phyloP scores from a whole-genome alignment of 225 moss, liverwort and hornwort genomes.

The Pseudisothecium myosuroides region DNA sequence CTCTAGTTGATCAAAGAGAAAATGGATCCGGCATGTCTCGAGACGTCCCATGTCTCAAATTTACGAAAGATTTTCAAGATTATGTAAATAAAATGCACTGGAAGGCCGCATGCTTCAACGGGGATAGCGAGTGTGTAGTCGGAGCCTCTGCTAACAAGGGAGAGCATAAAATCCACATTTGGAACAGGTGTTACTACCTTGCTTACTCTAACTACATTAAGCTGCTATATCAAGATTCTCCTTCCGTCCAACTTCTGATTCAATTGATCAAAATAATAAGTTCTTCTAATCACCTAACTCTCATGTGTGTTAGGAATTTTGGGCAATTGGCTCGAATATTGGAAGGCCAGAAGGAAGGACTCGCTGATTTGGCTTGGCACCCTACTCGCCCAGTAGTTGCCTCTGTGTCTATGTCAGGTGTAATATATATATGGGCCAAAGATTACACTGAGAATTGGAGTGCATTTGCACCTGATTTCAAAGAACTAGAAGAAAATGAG shows the following conservation, averaged over 20 bases:
- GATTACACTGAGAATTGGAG: slow-evolving; percentile 99
- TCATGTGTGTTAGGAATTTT: slow-evolving; percentile 53
- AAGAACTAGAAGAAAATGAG: slow-evolving; percentile 98
- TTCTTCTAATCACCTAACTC: neutral
- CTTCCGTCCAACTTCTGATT: neutral
- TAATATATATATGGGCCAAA: slow-evolving; percentile 95
- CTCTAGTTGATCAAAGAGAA: slow-evolving; percentile 27
- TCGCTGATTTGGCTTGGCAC: slow-evolving; percentile 96
- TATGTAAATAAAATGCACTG: slow-evolving; percentile 98
- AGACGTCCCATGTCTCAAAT: slow-evolving; percentile 55
- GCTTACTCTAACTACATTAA: neutral
- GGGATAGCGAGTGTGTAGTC: slow-evolving; percentile 94
- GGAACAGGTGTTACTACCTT: slow-evolving; percentile 51
- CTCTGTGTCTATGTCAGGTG: slow-evolving; percentile 90
- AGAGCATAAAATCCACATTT: slow-evolving; percentile 98
- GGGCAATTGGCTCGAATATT: slow-evolving; percentile 96
- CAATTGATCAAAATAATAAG: neutral
- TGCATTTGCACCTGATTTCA: slow-evolving; percentile 99
- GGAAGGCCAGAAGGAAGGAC: slow-evolving; percentile 97
- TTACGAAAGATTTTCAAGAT: slow-evolving; percentile 92
- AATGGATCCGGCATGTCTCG: slow-evolving; percentile 30
- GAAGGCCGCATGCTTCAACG: slow-evolving; percentile 96
- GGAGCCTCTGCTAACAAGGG: slow-evolving; percentile 98
- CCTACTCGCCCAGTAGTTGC: slow-evolving; percentile 96
- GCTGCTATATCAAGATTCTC: neutral